Percentiles rank a stretch among this genome's conserved stretches.
Evolutionary conservation across 257 asterid genomes (phyloP).

Genomic region (Solanum dulcamara): DNA sequence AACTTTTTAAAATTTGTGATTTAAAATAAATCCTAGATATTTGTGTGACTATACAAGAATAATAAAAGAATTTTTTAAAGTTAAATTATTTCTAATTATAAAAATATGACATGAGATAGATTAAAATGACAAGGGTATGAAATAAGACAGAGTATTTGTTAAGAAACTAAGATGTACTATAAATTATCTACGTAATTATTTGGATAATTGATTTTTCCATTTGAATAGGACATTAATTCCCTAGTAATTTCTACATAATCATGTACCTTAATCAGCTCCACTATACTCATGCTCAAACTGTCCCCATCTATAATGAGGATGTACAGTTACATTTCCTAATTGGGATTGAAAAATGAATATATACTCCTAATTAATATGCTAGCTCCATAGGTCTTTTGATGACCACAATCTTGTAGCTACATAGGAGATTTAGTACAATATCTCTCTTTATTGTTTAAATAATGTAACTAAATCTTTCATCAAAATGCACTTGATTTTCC

Average conservation of each 20-base stretch:
- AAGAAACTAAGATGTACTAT: not conserved
- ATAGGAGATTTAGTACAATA: not conserved
- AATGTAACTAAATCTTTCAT: not conserved
- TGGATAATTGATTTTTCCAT: not conserved
- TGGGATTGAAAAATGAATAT: not conserved
- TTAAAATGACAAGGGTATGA: too few species aligned
- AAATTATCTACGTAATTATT: not conserved
- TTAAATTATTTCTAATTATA: too few species aligned
- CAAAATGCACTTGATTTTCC: not conserved
- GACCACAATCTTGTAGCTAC: not conserved
- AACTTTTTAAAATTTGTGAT: accelerated
- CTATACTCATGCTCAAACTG: not conserved
- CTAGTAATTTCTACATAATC: not conserved
- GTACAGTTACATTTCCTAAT: not conserved
- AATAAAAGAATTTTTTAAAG: too few species aligned
- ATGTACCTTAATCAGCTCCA: not conserved
- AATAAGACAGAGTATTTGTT: too few species aligned
- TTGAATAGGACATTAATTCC: not conserved
- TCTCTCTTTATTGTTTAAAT: not conserved
- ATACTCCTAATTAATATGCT: not conserved
- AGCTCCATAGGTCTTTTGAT: not conserved
- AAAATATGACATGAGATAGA: too few species aligned
- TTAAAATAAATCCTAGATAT: too few species aligned
- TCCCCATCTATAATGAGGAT: not conserved
- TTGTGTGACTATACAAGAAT: too few species aligned